Evolutionary conservation across 1,284 basidiomycete species (phyloP), one percentile per base, ranked within the genome.

Genomic region (Irpex sp.): DNA sequence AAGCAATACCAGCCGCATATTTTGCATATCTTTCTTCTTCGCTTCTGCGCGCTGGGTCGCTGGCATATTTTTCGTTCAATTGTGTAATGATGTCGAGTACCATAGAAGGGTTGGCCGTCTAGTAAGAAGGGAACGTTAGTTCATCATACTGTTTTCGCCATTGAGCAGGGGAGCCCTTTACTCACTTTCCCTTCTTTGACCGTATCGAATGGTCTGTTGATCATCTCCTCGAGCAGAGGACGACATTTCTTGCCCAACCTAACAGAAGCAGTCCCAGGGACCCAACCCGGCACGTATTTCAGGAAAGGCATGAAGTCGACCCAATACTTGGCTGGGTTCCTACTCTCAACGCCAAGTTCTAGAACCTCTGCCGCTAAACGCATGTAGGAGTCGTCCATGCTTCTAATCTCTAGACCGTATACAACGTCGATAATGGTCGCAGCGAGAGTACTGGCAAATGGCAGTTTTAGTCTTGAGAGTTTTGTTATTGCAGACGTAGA

Each of bases 231-330:
- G 21, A 70, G 66, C 14, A 70, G 60, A 39, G 69, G 66, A 61
- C 68, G 70, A 72, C 76, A 76, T 57, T 72, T 75, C 67, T 73
- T 74, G 0, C 77, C 82, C 57, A 83, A 78, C 10, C 78, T 72
- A 78, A 84, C 81, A 0, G 69, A 69, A 1, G 78, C 75, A 10
- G 52, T 16, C 21, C 81, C 81, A 16, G 80, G 81, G 58, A 80
- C 69, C 78, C 79, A 82, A 23, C 65, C 67, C 1, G 81, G 80
- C 18, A 81, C 66, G 58, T 80, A 70, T 61, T 73, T 73, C 58
- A 81, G 28, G n/a, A 60, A 36, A 14, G 59, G 59, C 6, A 60
- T 36, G 18, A n/a, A 35, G 33, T 60, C 59, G 6, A 60, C 47
- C 52, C 52, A 54, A 12, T 36, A 54, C n/a, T 28, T 36, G 10